These are phyloP conservation scores for Mycena belliarum DNA, from an alignment of 768 basidiomycete species.

Conservation along the genomic window DNA sequence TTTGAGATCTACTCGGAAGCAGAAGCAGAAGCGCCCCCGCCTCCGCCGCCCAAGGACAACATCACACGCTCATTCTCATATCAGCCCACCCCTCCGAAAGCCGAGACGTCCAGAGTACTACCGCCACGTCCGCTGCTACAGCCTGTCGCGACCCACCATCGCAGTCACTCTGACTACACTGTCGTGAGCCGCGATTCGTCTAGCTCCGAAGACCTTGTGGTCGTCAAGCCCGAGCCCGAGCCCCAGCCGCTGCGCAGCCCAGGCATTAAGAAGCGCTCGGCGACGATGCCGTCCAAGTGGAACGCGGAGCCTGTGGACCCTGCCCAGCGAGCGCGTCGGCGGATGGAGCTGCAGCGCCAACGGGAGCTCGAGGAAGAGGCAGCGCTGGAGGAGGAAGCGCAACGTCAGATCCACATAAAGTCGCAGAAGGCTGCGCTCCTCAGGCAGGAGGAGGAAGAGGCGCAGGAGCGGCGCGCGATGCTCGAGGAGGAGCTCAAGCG, in stretches of 20 bases:
- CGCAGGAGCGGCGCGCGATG: constrained; percentile 38
- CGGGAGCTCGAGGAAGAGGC: constrained; percentile 47
- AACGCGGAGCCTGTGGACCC: constrained; percentile 12
- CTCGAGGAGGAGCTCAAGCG: constrained; percentile 43
- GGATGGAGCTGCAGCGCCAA: constrained; percentile 25
- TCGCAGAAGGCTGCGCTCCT: constrained; percentile 43
- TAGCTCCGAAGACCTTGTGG: constrained; percentile 33
- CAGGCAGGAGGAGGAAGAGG: constrained; percentile 45
- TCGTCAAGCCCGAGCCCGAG: constrained; percentile 22
- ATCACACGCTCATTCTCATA: constrained; percentile 21
- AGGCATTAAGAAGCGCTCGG: constrained; percentile 15
- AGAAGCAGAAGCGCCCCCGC: constrained; percentile 35
- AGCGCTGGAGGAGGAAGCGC: constrained; percentile 45
- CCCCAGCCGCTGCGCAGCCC: constrained; percentile 11
- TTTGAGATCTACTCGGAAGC: constrained; percentile 8
- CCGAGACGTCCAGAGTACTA: constrained; percentile 9
- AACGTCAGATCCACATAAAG: constrained; percentile 41
- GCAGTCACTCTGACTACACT: constrained; percentile 43
- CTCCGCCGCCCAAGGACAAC: constrained; percentile 50
- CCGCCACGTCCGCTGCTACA: constrained; percentile 23
- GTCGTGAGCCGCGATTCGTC: constrained; percentile 38
- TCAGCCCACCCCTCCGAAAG: constrained; percentile 2
- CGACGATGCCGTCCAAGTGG: constrained; percentile 21
- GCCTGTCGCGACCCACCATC: constrained; percentile 28
- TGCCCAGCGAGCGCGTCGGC: constrained; percentile 27